Percentiles rank a stretch among this genome's conserved stretches.
Conservation (phyloP, 139 green algal species). For the Volvox reticuliferus region DNA sequence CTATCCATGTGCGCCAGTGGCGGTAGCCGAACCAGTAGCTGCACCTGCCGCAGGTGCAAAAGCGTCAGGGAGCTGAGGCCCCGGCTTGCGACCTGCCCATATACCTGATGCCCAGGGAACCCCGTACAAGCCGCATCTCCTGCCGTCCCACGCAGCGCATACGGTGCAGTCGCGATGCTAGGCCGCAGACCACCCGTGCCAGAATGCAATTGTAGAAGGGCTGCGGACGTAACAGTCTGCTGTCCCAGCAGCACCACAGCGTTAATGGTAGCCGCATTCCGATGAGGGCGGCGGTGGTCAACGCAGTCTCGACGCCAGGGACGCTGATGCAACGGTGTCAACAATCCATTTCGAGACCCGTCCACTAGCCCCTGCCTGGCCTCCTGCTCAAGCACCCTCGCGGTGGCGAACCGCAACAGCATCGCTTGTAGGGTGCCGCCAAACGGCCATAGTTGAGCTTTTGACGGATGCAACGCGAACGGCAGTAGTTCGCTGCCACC, state of each 20-base stretch:
- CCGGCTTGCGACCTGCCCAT: no score
- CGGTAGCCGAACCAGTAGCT: slow-evolving; percentile 4
- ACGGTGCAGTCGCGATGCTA: no score
- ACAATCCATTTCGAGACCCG: no score
- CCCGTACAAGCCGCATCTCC: no score
- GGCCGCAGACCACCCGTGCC: background rate
- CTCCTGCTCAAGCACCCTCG: no score
- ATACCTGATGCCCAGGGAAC: no score
- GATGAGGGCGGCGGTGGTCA: background rate
- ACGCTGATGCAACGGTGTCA: background rate
- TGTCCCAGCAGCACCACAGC: slow-evolving; percentile 19
- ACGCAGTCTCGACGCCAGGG: background rate
- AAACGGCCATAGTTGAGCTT: background rate
- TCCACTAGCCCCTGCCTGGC: no score
- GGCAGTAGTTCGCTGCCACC: background rate
- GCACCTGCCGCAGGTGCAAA: background rate
- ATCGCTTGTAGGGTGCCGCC: background rate
- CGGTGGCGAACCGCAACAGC: background rate
- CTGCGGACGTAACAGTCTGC: background rate
- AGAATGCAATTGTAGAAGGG: background rate
- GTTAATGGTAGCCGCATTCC: background rate
- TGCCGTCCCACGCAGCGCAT: no score
- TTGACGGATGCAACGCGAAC: no score
- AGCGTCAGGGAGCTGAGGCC: background rate
- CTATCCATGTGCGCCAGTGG: no score